Evolutionary conservation across 2,329 filamentous ascomycete species (phyloP), one percentile per base, ranked within the genome.

Genomic region (Fusarium sp.): DNA sequence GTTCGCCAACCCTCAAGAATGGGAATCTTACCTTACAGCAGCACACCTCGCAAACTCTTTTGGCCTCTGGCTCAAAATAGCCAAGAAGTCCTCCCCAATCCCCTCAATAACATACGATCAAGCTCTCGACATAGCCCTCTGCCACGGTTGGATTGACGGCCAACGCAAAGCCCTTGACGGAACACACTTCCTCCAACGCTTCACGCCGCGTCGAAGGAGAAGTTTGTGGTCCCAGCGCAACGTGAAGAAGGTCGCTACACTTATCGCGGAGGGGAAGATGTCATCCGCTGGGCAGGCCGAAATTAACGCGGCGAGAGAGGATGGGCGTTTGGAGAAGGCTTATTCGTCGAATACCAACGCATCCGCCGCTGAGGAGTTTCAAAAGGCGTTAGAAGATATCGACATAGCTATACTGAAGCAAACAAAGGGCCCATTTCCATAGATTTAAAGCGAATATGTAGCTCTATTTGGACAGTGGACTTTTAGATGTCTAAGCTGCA

Each of bases 71-170:
- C 76, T 87, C 16, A 80, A 83, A 51, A 77, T 86, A 26, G 80
- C 80, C 46, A 87, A 87, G 59, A 87, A 85, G 59, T 57, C 74
- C 20, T 80, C 81, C 2, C 73, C 75, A 5, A 75, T 80, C n/a
- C 65, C 78, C 1, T 83, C 84, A 0, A 76, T 88, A 15, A 82
- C 80, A 16, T 83, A 83, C 72, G 81, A 71, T 62, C 77, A 88
- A 72, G 87, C 87, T 1, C 80, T 89, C 18, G 84, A 89, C 71
- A 76, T 80, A 34, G 86, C 87, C 2, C 80, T 90, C 8, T 89
- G 87, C 73, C 85, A 84, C 71, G 88, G 88, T 41, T 90, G 88
- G 87, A 90, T 89, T 58, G 87, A 90, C 72, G 86, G 87, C 1
- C 86, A 87, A 70, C 81, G 81, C 3, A 78, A 78, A 18, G 59